A percentile compares a stretch with the other conserved stretches of the same genome.
Conservation (phyloP, 176 grass and related monocot species). For the Metroxylon sagu region DNA sequence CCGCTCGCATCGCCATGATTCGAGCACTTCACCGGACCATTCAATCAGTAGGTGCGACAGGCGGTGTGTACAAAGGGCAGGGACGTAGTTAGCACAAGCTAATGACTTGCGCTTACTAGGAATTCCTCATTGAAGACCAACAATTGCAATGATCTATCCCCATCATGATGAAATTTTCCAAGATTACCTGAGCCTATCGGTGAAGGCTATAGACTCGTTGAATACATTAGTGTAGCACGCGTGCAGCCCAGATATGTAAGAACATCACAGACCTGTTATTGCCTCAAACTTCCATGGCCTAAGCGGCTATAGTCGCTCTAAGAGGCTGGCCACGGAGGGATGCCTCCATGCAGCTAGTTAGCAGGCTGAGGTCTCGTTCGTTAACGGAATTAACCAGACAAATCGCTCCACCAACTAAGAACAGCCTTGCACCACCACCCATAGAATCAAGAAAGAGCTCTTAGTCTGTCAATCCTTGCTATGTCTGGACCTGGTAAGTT, state of each 20-base stretch:
- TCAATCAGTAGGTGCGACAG: too few species aligned
- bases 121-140: too few species aligned
- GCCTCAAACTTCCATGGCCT: constrained; percentile 53
- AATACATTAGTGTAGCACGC: constrained; percentile 77
- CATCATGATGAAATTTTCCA: constrained; percentile 24
- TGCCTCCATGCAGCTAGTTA: constrained; percentile 44
- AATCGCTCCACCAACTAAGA: constrained; percentile 40
- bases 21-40: too few species aligned
- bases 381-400: constrained; percentile 68
- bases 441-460: constrained; percentile 3
- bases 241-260: constrained; percentile 59
- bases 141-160: constrained; percentile 21
- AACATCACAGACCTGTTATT: constrained; percentile 58
- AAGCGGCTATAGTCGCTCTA: constrained; percentile 48
- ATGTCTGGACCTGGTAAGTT: constrained; percentile 39
- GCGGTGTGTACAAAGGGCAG: too few species aligned
- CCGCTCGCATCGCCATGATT: too few species aligned
- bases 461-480: constrained; percentile 34
- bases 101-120: too few species aligned
- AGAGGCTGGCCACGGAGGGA: constrained; percentile 38
- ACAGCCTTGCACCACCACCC: constrained; percentile 5
- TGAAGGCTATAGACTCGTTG: constrained; percentile 71
- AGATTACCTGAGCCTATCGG: constrained; percentile 60
- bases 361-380: constrained; percentile 67
- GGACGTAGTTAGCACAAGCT: too few species aligned